Conservation (phyloP, 2,329 filamentous ascomycete genomes). For the Colletotrichum sp. region DNA sequence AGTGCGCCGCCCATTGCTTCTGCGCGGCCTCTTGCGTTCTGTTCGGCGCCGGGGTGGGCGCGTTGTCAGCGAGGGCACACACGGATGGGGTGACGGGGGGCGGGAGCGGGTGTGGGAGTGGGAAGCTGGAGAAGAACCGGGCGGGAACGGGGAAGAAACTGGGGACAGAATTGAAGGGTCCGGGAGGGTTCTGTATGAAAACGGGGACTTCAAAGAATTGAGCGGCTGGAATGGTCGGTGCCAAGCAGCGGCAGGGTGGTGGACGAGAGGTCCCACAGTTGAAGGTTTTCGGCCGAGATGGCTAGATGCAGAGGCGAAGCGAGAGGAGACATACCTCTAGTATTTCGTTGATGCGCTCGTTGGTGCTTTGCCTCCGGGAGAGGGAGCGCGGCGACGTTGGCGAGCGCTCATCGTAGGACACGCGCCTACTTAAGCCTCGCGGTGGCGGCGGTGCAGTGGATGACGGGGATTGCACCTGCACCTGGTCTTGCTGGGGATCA, state of each 20-base stretch:
- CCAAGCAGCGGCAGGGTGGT: not conserved
- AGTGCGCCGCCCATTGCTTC: slow-evolving; percentile 39
- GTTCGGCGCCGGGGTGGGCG: not conserved
- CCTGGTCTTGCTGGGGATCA: not conserved
- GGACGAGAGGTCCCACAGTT: not conserved
- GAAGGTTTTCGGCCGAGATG: not conserved
- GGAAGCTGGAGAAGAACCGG: not conserved
- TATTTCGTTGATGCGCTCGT: slow-evolving; percentile 49
- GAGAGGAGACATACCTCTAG: slow-evolving; percentile 42
- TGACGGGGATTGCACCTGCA: not conserved
- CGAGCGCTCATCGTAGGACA: slow-evolving; percentile 11
- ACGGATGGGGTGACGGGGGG: not conserved
- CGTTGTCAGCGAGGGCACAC: not conserved
- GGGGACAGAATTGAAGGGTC: not conserved
- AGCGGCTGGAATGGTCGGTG: not conserved
- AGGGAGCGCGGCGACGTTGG: slow-evolving; percentile 2
- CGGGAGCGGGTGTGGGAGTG: not conserved
- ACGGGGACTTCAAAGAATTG: not conserved
- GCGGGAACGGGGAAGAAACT: not conserved
- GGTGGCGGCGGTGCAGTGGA: not conserved
- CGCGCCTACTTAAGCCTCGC: slow-evolving; percentile 11
- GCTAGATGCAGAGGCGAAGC: not conserved
- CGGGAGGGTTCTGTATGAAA: not conserved
- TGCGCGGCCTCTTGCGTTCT: slow-evolving; percentile 50
- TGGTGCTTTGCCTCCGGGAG: slow-evolving; percentile 29